phyloP scores from a whole-genome alignment of 495 filamentous ascomycete species.

The Letharia columbiana region DNA sequence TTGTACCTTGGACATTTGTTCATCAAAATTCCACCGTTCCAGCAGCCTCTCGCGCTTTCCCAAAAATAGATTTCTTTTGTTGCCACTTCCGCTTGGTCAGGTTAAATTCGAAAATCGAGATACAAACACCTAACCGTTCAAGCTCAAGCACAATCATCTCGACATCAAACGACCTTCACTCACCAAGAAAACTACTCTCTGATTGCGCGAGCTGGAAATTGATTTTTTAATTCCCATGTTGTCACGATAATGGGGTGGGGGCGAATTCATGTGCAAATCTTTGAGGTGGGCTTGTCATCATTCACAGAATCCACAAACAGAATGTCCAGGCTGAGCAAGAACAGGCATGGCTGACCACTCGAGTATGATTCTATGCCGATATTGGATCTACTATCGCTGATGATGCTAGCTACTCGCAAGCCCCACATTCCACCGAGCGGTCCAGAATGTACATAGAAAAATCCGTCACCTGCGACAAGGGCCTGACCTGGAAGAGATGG shows the following conservation, averaged over 20 bases:
- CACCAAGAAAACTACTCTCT: background rate
- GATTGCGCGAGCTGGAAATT: background rate
- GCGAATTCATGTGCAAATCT: conserved; percentile 22
- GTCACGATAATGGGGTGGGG: conserved; percentile 29
- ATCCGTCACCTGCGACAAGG: conserved; percentile 46
- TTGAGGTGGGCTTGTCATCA: conserved; percentile 38
- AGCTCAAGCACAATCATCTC: background rate
- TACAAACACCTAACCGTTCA: background rate
- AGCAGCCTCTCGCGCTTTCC: background rate
- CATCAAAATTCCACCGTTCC: background rate
- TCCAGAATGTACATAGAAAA: conserved; percentile 46
- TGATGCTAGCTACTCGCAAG: conserved; percentile 48
- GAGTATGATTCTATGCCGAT: conserved; percentile 29
- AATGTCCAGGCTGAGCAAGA: conserved; percentile 13
- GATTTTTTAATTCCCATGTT: conserved; percentile 3
- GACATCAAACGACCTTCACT: background rate
- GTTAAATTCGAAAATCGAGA: no score
- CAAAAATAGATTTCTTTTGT: conserved; percentile 4
- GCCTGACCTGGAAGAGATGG: conserved; percentile 49
- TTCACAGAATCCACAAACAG: background rate
- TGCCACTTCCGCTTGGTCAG: background rate
- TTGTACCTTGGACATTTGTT: background rate
- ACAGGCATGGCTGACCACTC: conserved; percentile 37
- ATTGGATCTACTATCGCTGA: conserved; percentile 18
- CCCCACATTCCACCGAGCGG: conserved; percentile 50